phyloP scores from a whole-genome alignment of 495 filamentous ascomycete genomes.

The Neurospora terricola region DNA sequence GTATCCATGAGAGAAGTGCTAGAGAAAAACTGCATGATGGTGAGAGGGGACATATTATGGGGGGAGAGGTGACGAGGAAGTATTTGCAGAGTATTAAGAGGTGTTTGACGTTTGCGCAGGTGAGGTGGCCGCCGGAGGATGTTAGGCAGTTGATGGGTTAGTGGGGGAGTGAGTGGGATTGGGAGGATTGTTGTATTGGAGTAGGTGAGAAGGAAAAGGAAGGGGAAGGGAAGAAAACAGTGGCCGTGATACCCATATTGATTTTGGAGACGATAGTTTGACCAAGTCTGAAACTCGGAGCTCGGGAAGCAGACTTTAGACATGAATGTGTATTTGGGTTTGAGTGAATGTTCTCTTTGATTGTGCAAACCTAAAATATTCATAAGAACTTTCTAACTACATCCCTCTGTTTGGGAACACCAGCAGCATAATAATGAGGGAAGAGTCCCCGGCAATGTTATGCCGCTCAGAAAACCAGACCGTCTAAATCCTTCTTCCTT shows the following conservation, averaged over 20 bases:
- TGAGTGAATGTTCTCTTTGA: neutral
- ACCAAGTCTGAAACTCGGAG: neutral
- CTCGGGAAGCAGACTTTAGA: neutral
- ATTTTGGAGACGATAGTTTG: neutral
- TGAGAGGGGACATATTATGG: slow-evolving; percentile 90
- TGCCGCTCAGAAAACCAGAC: neutral
- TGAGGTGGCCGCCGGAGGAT: slow-evolving; percentile 91
- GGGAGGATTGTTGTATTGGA: neutral
- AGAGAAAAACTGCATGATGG: slow-evolving; percentile 92
- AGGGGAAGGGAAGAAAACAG: neutral
- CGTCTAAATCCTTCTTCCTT: neutral
- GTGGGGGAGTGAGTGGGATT: neutral
- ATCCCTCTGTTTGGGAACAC: neutral
- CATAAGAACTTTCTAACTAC: neutral
- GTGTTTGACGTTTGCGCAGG: slow-evolving; percentile 92
- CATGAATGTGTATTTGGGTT: neutral
- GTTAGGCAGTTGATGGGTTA: slow-evolving; percentile 93
- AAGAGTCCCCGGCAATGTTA: neutral
- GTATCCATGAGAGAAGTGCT: slow-evolving; percentile 93
- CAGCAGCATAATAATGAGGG: neutral
- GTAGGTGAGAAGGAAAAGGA: neutral
- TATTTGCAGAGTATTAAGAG: slow-evolving; percentile 96
- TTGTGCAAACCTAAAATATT: neutral
- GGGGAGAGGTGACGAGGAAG: slow-evolving; percentile 89
- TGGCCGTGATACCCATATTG: slow-evolving; percentile 5